Evolutionary conservation across 2,329 filamentous ascomycete genomes (phyloP), one percentile per base, ranked within the genome.

Genomic region (Penicillium sp.): DNA sequence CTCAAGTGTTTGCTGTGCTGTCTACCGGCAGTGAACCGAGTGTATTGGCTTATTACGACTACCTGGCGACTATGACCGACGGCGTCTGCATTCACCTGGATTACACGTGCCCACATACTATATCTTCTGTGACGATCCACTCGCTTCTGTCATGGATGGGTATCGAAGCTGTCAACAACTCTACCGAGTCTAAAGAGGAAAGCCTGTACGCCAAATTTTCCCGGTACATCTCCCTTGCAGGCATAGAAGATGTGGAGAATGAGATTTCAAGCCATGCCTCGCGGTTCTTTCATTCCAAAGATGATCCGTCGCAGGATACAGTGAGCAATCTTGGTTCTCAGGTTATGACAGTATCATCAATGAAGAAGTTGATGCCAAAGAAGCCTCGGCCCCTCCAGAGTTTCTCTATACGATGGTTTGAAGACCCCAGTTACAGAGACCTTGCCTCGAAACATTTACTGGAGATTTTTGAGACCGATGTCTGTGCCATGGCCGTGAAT

Each of bases 1-100:
- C 69, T 0, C 70, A 73, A 39, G 70, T 77, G 5, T 76, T 35
- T 9, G 33, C 33, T 6, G 33, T 35, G 11, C 33, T 35, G 11
- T 11, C 11, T n/a, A 4, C 33, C 11, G 13, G 11, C 1, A 35
- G 11, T 9, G 33, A n/a, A 9, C 33, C 8, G 33, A n/a, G 13
- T 9, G 13, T 4, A 11, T 11, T 9, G 4, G 33, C 8, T 9
- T 35, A 35, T n/a, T 35, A 35, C 33, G 13, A 35, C 33, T 35
- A 35, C 33, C 13, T 35, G 13, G 8, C 33, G 11, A n/a, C 11
- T 4, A n/a, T 35, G 33, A 35, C 33, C 11, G 13, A 5, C 11
- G 33, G 33, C 13, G 11, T 35, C 33, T 35, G 33, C 13, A n/a
- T 35, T 5, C 13, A 9, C 5, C 33, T 35, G 4, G 33, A 35